phyloP scores from a whole-genome alignment of 225 moss, liverwort and hornwort species.

The Physcomitrium patens region DNA sequence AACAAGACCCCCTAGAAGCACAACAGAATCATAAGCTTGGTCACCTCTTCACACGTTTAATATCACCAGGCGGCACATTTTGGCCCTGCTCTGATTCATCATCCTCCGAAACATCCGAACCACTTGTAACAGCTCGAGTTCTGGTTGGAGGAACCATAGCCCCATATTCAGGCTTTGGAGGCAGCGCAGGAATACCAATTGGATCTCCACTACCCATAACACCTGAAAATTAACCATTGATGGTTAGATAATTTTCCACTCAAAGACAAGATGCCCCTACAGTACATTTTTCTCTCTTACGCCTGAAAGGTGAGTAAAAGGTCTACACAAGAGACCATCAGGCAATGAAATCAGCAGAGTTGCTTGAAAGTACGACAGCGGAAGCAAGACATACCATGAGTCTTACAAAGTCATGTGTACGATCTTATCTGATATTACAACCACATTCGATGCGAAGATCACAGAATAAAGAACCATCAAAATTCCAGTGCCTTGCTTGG shows the following conservation, averaged over 20 bases:
- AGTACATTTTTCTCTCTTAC: too few species aligned
- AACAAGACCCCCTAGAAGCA: conserved; percentile 23
- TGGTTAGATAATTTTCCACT: too few species aligned
- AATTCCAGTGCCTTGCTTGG: not conserved
- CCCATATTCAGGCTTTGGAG: conserved; percentile 74
- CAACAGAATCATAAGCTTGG: conserved; percentile 20
- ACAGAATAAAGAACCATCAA: conserved; percentile 6
- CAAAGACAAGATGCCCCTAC: too few species aligned
- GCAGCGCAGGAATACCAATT: conserved; percentile 74
- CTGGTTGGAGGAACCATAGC: conserved; percentile 44
- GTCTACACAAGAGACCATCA: conserved; percentile 18
- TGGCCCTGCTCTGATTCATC: conserved; percentile 75
- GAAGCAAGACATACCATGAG: not conserved
- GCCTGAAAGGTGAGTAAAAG: too few species aligned
- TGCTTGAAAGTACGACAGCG: conserved; percentile 5
- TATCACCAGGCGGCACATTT: conserved; percentile 74
- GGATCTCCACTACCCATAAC: conserved; percentile 37
- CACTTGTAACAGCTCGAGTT: conserved; percentile 70
- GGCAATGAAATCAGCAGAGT: not conserved
- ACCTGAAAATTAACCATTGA: conserved; percentile 11
- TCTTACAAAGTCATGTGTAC: not conserved
- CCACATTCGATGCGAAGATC: not conserved
- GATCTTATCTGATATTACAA: not conserved
- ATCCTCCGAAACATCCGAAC: conserved; percentile 89
- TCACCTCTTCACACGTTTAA: conserved; percentile 96